A percentile compares a stretch with the other conserved stretches of the same genome.
Evolutionary conservation across 257 asterid genomes (phyloP).

Genomic region (Penstemon newberryi): DNA sequence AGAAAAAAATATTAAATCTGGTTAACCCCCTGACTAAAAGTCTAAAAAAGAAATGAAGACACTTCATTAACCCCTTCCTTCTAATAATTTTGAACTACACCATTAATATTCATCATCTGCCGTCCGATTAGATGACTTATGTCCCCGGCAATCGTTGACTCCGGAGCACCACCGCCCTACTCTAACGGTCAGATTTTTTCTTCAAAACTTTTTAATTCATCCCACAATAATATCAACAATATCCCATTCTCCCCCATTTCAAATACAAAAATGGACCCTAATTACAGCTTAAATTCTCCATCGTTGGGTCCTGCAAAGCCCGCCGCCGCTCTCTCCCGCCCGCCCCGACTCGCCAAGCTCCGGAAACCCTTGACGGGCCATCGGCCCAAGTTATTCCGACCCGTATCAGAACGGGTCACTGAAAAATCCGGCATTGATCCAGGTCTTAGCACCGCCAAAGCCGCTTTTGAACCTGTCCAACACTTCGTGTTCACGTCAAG

Average conservation of each 20-base stretch:
- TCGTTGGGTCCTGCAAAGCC: slow-evolving; percentile 50
- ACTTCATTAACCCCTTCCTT: too few relatives aligned
- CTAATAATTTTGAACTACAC: too few relatives aligned
- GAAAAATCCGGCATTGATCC: neutral
- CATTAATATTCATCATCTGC: too few relatives aligned
- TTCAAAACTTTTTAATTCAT: slow-evolving; percentile 27
- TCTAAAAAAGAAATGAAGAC: too few relatives aligned
- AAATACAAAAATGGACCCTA: slow-evolving; percentile 55
- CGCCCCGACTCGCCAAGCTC: slow-evolving; percentile 63
- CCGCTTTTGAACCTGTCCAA: slow-evolving; percentile 7
- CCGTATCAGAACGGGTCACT: slow-evolving; percentile 22
- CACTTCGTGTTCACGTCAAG: slow-evolving; percentile 40
- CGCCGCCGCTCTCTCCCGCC: slow-evolving; percentile 47
- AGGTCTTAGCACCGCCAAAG: neutral
- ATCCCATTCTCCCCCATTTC: neutral
- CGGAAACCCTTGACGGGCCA: slow-evolving; percentile 58
- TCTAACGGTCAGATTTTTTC: slow-evolving; percentile 46
- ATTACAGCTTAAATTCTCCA: slow-evolving; percentile 54
- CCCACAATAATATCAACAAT: slow-evolving; percentile 5
- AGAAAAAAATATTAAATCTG: too few relatives aligned
- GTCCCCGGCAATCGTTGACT: slow-evolving; percentile 60
- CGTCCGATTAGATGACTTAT: slow-evolving; percentile 8
- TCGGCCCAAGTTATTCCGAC: slow-evolving; percentile 46
- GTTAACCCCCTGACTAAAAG: too few relatives aligned
- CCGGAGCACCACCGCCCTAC: slow-evolving; percentile 40